These are phyloP conservation scores for Globisporangium radiosum DNA, from an alignment of 352 stramenopile species.

Conservation along the genomic window DNA sequence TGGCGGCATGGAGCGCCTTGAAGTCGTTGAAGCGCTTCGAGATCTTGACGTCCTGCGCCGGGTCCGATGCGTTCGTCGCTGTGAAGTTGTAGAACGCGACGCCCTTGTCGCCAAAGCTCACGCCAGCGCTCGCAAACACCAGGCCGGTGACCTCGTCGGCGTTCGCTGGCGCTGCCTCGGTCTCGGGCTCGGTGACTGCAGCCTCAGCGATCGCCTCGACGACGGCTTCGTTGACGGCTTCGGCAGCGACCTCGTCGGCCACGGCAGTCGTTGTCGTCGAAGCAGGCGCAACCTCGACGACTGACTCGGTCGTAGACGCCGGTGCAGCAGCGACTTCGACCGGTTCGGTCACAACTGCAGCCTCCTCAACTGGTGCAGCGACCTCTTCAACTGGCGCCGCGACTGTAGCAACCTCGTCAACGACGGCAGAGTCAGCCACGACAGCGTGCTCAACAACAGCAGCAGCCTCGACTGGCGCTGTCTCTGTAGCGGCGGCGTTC, in stretches of 20 bases:
- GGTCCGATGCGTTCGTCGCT: slow-evolving; percentile 30
- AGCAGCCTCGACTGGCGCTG: neutral
- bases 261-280: neutral
- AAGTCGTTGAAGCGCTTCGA: slow-evolving; percentile 78
- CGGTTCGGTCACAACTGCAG: slow-evolving; percentile 4
- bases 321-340: neutral
- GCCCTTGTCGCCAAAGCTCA: slow-evolving; percentile 42
- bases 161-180: slow-evolving; percentile 9
- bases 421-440: neutral
- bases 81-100: slow-evolving; percentile 64
- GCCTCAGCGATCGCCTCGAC: slow-evolving; percentile 16
- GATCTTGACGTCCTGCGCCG: slow-evolving; percentile 35
- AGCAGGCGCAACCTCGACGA: slow-evolving; percentile 8
- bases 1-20: slow-evolving; percentile 46
- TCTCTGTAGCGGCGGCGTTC: neutral
- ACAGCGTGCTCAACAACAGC: too few species aligned
- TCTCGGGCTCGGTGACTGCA: slow-evolving; percentile 7
- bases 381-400: slow-evolving; percentile 8
- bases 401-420: slow-evolving; percentile 7
- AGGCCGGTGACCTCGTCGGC: slow-evolving; percentile 18
- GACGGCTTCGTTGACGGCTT: neutral
- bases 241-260: neutral
- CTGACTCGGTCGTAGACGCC: neutral
- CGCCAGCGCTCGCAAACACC: slow-evolving; percentile 32
- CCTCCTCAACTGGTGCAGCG: slow-evolving; percentile 16